Evolutionary conservation across 1,284 basidiomycete species (phyloP).

Genomic region (Tremellales sp.): DNA sequence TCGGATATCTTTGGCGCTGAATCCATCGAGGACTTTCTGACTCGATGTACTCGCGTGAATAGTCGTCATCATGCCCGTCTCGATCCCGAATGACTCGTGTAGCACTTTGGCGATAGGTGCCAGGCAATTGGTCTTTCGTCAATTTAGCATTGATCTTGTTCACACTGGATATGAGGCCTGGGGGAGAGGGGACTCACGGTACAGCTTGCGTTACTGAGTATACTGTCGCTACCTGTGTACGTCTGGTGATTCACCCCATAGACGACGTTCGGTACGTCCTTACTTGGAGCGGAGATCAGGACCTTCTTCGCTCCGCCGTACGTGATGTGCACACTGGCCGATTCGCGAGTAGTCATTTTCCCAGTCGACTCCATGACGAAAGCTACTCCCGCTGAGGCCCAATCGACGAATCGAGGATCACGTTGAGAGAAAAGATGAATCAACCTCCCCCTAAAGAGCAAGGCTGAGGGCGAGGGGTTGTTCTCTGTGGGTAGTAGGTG

Average conservation of each 20-base stretch:
- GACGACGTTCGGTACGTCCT: constrained; percentile 43
- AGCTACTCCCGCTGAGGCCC: constrained; percentile 43
- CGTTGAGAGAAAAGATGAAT: constrained; percentile 47
- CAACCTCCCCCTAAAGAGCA: constrained; percentile 38
- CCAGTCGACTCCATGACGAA: constrained; percentile 48
- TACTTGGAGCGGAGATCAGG: constrained; percentile 48
- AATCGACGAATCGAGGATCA: constrained; percentile 44
- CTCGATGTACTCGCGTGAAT: constrained; percentile 48
- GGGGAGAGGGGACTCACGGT: constrained; percentile 41
- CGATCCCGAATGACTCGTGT: constrained; percentile 45
- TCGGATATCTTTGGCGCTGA: constrained; percentile 46
- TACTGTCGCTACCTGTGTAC: constrained; percentile 37
- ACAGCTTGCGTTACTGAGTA: constrained; percentile 49
- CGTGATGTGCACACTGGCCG: constrained; percentile 42
- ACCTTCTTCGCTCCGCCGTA: constrained; percentile 47
- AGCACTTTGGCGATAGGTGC: constrained; percentile 48
- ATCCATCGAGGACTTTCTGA: constrained; percentile 49
- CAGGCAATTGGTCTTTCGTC: constrained; percentile 50
- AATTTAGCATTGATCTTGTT: neutral
- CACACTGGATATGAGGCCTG: no score
- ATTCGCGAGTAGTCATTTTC: constrained; percentile 43
- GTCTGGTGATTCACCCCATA: constrained; percentile 47
- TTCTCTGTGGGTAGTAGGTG: constrained; percentile 26
- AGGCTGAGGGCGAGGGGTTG: constrained; percentile 32
- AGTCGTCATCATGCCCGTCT: constrained; percentile 51